Percentiles rank a stretch among this genome's conserved stretches.
These are phyloP conservation scores for Zopfochytrium polystomum DNA, from an alignment of 371 early-diverging fungal species.

Conservation along the genomic window DNA sequence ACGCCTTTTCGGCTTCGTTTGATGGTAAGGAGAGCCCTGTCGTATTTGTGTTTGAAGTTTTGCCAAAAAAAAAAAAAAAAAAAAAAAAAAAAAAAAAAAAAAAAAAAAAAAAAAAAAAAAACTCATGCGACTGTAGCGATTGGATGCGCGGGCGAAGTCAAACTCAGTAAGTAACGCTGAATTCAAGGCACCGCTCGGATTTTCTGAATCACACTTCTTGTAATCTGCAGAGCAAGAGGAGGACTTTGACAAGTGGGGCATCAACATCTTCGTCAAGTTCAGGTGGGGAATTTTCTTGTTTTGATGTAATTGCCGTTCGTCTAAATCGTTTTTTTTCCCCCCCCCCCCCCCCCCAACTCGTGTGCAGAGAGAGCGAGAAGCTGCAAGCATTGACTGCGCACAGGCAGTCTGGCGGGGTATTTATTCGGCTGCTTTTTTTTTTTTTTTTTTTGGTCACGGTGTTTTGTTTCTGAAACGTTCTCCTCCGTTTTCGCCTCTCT, in stretches of 20 bases:
- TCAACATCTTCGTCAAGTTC: conserved; percentile 93
- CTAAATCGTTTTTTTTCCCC: too few species aligned
- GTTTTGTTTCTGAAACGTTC: background rate
- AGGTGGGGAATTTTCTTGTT: too few species aligned
- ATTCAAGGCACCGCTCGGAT: background rate
- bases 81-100: too few species aligned
- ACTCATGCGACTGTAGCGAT: too few species aligned
- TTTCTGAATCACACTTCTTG: background rate
- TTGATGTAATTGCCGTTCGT: too few species aligned
- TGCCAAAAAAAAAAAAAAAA: too few species aligned
- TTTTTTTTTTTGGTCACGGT: background rate
- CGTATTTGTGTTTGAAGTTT: too few species aligned
- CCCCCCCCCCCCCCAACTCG: background rate
- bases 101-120: too few species aligned
- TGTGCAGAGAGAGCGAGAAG: conserved; percentile 72
- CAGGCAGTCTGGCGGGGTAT: conserved; percentile 96
- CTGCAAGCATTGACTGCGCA: conserved; percentile 84
- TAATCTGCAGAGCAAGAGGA: conserved; percentile 34
- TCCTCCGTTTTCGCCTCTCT: background rate
- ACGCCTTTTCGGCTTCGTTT: conserved; percentile 72
- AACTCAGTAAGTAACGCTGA: conserved; percentile 41
- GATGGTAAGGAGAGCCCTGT: conserved; percentile 36
- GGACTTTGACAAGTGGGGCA: conserved; percentile 92
- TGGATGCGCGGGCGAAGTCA: conserved; percentile 87
- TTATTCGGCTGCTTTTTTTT: conserved; percentile 10